Conservation (phyloP, 2,329 filamentous ascomycete species). For the Elsinoe australis region DNA sequence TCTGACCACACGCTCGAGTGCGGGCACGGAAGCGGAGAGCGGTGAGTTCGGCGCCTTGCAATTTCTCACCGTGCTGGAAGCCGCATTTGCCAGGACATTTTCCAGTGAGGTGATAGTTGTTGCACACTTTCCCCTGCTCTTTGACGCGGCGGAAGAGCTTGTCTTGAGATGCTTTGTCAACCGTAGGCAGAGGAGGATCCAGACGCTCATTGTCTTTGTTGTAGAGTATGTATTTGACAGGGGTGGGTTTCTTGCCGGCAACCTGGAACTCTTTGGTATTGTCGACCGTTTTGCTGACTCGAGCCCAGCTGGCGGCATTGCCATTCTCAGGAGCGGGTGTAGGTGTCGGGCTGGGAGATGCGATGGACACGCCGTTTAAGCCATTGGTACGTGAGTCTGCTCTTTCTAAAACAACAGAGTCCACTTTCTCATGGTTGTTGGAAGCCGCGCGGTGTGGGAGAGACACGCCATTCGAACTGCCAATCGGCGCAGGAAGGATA, state of each 20-base stretch:
- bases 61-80: slow-evolving; percentile 37
- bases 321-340: slow-evolving; percentile 18
- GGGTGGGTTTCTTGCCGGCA: slow-evolving; percentile 27
- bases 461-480: slow-evolving; percentile 6
- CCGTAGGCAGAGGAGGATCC: slow-evolving; percentile 32
- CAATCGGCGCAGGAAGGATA: slow-evolving; percentile 2
- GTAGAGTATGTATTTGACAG: slow-evolving; percentile 33
- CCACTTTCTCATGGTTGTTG: background rate
- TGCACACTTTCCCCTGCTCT: slow-evolving; percentile 31
- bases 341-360: slow-evolving; percentile 18
- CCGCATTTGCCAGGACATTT: slow-evolving; percentile 37
- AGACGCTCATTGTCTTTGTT: slow-evolving; percentile 39
- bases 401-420: slow-evolving; percentile 2
- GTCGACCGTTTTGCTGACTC: slow-evolving; percentile 35
- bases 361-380: slow-evolving; percentile 5
- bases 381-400: background rate
- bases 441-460: slow-evolving; percentile 12
- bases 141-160: slow-evolving; percentile 27
- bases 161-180: slow-evolving; percentile 26
- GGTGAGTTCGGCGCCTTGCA: slow-evolving; percentile 32
- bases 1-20: slow-evolving; percentile 33
- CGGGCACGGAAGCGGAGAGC: slow-evolving; percentile 38
- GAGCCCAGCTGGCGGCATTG: slow-evolving; percentile 32
- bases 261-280: slow-evolving; percentile 34
- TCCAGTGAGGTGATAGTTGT: slow-evolving; percentile 32